A percentile compares a stretch with the other conserved stretches of the same genome.
Evolutionary conservation across 176 grass and related monocot genomes (phyloP).

Genomic region (Carex scoparia): DNA sequence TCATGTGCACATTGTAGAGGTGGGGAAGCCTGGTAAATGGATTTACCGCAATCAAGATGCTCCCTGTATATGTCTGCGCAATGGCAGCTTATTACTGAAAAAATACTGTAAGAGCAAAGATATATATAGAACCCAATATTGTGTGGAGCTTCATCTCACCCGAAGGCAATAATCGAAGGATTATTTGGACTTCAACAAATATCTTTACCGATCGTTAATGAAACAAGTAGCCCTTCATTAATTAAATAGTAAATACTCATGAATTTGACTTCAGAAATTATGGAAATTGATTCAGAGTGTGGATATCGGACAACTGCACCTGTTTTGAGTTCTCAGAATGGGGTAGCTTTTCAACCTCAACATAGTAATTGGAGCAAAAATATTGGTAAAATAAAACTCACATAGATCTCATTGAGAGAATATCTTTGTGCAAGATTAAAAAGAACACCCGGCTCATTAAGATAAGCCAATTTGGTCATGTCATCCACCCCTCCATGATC

Average conservation of each 20-base stretch:
- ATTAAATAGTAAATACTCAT: neutral
- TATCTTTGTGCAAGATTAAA: conserved; percentile 54
- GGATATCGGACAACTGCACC: neutral
- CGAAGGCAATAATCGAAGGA: neutral
- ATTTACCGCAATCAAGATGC: conserved; percentile 72
- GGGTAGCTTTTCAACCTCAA: neutral
- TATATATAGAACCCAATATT: conserved; percentile 7
- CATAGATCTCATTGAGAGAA: conserved; percentile 73
- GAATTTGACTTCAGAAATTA: neutral
- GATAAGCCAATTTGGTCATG: conserved; percentile 74
- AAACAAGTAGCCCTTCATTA: no score
- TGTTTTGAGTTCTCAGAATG: neutral
- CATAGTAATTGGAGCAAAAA: neutral
- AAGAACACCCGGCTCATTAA: conserved; percentile 79
- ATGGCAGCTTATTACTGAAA: neutral
- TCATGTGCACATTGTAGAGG: conserved; percentile 67
- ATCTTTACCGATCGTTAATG: neutral
- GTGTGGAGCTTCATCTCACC: neutral
- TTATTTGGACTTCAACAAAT: neutral
- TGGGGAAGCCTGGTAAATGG: conserved; percentile 62
- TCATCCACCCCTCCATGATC: conserved; percentile 69
- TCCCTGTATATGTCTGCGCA: conserved; percentile 68
- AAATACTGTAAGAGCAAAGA: neutral
- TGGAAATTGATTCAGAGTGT: neutral
- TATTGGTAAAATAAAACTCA: conserved; percentile 34